phyloP scores from a whole-genome alignment of 202 grass and related monocot species.

The Elaeis oleifera region DNA sequence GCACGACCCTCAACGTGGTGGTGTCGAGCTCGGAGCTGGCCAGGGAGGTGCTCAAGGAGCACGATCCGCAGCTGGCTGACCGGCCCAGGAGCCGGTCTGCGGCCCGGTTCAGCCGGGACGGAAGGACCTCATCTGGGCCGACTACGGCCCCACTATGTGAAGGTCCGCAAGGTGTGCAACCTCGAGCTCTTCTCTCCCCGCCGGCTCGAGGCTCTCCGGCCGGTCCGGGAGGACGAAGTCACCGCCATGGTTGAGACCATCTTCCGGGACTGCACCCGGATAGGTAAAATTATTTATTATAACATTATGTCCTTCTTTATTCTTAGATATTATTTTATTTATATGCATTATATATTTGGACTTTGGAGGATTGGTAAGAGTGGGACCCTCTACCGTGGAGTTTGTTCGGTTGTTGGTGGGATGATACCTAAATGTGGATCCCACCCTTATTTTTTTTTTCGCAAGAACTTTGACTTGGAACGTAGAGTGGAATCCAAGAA shows the following conservation, averaged over 20 bases:
- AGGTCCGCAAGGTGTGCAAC: slow-evolving; percentile 54
- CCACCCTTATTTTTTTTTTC: too few species aligned
- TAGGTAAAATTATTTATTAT: too few species aligned
- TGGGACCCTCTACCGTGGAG: too few species aligned
- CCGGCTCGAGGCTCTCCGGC: slow-evolving; percentile 43
- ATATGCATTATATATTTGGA: too few species aligned
- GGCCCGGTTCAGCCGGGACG: background rate
- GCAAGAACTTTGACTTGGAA: too few species aligned
- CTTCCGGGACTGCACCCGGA: background rate
- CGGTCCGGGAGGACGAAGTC: slow-evolving; percentile 57
- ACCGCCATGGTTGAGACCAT: slow-evolving; percentile 29
- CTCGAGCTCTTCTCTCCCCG: slow-evolving; percentile 46
- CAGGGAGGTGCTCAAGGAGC: slow-evolving; percentile 22
- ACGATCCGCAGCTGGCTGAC: slow-evolving; percentile 15
- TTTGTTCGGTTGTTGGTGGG: too few species aligned
- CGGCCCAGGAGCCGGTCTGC: slow-evolving; percentile 2
- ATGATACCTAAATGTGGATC: too few species aligned
- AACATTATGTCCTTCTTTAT: too few species aligned
- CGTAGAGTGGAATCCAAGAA: too few species aligned
- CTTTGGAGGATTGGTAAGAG: too few species aligned
- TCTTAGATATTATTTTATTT: too few species aligned
- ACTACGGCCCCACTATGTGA: slow-evolving; percentile 51
- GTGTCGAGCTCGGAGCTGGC: slow-evolving; percentile 23
- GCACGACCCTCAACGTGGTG: slow-evolving; percentile 22
- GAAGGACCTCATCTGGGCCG: too few species aligned